These are phyloP conservation scores for Suillus occidentalis DNA, from an alignment of 768 basidiomycete genomes.

Conservation along the genomic window DNA sequence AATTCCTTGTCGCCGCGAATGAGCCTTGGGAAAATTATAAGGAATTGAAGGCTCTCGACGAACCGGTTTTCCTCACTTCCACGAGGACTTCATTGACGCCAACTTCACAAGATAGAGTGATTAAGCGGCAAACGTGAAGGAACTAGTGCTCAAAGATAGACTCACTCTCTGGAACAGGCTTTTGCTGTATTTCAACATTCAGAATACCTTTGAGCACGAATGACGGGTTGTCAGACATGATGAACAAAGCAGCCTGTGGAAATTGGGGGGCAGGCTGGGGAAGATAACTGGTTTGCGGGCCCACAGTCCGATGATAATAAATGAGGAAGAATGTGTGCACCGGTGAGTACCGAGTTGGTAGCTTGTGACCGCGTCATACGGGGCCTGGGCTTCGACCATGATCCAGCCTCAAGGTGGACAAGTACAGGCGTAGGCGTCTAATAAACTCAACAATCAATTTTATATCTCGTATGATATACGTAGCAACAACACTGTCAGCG, in stretches of 20 bases:
- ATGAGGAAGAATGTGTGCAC: not conserved
- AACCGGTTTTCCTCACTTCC: slow-evolving; percentile 91
- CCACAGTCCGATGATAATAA: not conserved
- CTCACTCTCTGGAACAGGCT: slow-evolving; percentile 73
- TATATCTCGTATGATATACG: not conserved
- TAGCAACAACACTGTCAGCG: slow-evolving; percentile 3
- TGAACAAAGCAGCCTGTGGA: slow-evolving; percentile 10
- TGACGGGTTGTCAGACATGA: slow-evolving; percentile 74
- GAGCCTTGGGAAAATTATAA: slow-evolving; percentile 7
- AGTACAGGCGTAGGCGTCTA: too few relatives aligned
- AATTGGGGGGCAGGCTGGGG: slow-evolving; percentile 7
- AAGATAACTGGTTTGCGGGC: not conserved
- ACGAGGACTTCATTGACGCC: slow-evolving; percentile 81
- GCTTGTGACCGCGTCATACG: too few relatives aligned
- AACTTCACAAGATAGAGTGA: slow-evolving; percentile 40
- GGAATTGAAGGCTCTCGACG: slow-evolving; percentile 17
- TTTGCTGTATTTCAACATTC: slow-evolving; percentile 67
- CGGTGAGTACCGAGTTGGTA: not conserved
- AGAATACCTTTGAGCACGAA: slow-evolving; percentile 74
- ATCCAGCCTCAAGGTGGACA: too few relatives aligned
- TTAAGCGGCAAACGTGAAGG: slow-evolving; percentile 9
- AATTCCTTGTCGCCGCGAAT: slow-evolving; percentile 50
- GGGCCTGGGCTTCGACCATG: too few relatives aligned
- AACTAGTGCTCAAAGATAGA: slow-evolving; percentile 3
- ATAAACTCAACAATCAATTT: not conserved